Conservation (phyloP, 2,329 filamentous ascomycete species). For the Didymella sp. region DNA sequence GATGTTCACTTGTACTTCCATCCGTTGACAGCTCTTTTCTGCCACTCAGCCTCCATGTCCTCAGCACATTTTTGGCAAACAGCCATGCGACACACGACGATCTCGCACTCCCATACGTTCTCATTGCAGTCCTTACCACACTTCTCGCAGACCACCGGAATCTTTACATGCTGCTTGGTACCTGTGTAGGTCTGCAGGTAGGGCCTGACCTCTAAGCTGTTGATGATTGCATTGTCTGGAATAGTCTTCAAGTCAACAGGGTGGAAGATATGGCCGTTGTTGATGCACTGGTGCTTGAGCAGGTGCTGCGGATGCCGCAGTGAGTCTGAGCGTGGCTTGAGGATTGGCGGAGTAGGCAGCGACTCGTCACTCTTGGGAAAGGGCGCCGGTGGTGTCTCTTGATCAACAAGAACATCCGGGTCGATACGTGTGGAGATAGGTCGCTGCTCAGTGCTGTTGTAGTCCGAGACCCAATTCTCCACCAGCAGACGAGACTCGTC, state of each 20-base stretch:
- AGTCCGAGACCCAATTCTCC: conserved; percentile 28
- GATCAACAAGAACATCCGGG: conserved; percentile 28
- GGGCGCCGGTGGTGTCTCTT: conserved; percentile 29
- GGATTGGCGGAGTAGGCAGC: background rate
- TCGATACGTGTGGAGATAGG: conserved; percentile 29
- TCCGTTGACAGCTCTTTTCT: conserved; percentile 16
- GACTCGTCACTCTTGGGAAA: conserved; percentile 25
- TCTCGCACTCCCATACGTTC: conserved; percentile 32
- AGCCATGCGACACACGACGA: conserved; percentile 26
- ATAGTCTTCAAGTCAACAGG: conserved; percentile 25
- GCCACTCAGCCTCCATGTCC: conserved; percentile 28
- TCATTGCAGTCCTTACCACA: conserved; percentile 26
- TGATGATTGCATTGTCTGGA: conserved; percentile 26
- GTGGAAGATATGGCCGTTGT: conserved; percentile 32
- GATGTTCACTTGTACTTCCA: conserved; percentile 23
- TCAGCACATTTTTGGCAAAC: conserved; percentile 30
- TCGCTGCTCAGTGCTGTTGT: conserved; percentile 26
- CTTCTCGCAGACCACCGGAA: conserved; percentile 29
- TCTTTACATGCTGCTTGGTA: conserved; percentile 25
- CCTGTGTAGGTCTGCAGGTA: conserved; percentile 23
- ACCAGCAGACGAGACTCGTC: conserved; percentile 22
- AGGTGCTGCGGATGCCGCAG: background rate
- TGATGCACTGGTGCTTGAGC: conserved; percentile 29
- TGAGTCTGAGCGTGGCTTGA: conserved; percentile 3
- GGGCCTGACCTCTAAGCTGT: conserved; percentile 26